A percentile compares a stretch with the other conserved stretches of the same genome.
Evolutionary conservation across 2,329 filamentous ascomycete species (phyloP).

Genomic region (Periconia digitata): DNA sequence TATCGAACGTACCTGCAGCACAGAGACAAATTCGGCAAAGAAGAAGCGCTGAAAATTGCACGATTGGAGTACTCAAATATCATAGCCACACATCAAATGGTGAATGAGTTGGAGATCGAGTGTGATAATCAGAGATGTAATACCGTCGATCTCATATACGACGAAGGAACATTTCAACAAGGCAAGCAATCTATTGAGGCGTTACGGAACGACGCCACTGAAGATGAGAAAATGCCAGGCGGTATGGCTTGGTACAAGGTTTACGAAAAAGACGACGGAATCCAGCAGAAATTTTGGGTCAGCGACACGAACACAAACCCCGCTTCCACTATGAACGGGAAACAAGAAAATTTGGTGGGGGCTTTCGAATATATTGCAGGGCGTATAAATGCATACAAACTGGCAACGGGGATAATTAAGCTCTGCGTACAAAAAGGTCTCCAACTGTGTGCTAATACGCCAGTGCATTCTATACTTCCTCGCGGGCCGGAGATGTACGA

Average conservation of each 20-base stretch:
- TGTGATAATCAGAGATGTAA: slow-evolving; percentile 53
- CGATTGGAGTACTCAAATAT: slow-evolving; percentile 50
- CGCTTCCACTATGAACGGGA: neutral
- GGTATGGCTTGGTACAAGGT: slow-evolving; percentile 34
- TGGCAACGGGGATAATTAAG: slow-evolving; percentile 29
- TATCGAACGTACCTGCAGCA: slow-evolving; percentile 57
- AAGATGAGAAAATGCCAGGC: slow-evolving; percentile 23
- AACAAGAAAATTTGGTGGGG: slow-evolving; percentile 25
- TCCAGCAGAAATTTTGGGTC: slow-evolving; percentile 21
- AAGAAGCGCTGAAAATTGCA: slow-evolving; percentile 51
- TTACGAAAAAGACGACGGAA: slow-evolving; percentile 13
- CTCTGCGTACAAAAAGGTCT: slow-evolving; percentile 29
- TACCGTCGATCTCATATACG: slow-evolving; percentile 63
- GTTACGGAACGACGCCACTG: slow-evolving; percentile 21
- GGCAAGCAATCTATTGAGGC: slow-evolving; percentile 29
- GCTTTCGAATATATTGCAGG: slow-evolving; percentile 38
- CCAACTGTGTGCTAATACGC: slow-evolving; percentile 30
- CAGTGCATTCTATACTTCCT: slow-evolving; percentile 22
- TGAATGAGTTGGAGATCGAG: slow-evolving; percentile 46
- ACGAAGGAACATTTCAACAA: slow-evolving; percentile 35
- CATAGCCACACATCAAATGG: slow-evolving; percentile 57
- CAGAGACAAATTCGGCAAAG: slow-evolving; percentile 47
- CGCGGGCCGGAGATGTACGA: slow-evolving; percentile 2
- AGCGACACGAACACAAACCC: slow-evolving; percentile 21
- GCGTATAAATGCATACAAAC: slow-evolving; percentile 34